These are phyloP conservation scores for Coemansia sp. DNA, from an alignment of 192 early-diverging fungal genomes.

Conservation along the genomic window DNA sequence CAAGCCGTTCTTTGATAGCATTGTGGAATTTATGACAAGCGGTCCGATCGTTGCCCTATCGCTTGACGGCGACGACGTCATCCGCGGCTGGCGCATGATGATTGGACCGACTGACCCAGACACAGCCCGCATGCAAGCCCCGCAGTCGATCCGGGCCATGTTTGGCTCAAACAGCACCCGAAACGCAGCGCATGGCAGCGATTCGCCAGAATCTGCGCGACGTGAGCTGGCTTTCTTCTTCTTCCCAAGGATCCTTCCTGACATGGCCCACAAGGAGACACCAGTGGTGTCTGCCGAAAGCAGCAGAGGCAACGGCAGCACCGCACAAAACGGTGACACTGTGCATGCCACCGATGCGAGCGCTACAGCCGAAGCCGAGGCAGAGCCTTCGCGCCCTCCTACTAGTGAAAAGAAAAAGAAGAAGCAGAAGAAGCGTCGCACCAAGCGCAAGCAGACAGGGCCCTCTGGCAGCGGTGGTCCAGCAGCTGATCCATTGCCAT, in stretches of 20 bases:
- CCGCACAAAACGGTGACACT: not conserved
- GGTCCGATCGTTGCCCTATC: slow-evolving; percentile 56
- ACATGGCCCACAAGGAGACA: not conserved
- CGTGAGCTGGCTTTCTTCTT: slow-evolving; percentile 57
- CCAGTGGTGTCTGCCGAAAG: not conserved
- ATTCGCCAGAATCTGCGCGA: slow-evolving; percentile 47
- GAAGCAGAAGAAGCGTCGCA: slow-evolving; percentile 44
- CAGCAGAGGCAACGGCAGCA: not conserved
- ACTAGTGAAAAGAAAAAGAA: slow-evolving; percentile 42
- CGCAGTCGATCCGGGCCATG: slow-evolving; percentile 55
- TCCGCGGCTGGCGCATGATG: slow-evolving; percentile 58
- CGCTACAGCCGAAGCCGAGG: not conserved
- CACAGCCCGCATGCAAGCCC: slow-evolving; percentile 31
- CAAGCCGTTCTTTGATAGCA: slow-evolving; percentile 44
- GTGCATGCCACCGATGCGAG: not conserved
- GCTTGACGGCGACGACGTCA: slow-evolving; percentile 56
- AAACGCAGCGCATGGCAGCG: slow-evolving; percentile 64
- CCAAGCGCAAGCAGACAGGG: slow-evolving; percentile 48
- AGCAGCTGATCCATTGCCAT: not conserved
- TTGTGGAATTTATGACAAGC: slow-evolving; percentile 55
- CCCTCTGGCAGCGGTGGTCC: slow-evolving; percentile 7
- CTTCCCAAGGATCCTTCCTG: slow-evolving; percentile 32
- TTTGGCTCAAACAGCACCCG: slow-evolving; percentile 47
- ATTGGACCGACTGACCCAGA: slow-evolving; percentile 56
- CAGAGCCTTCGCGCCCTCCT: not conserved